Conservation (phyloP, 306 rosid genomes). For the Citrullus colocynthis region DNA sequence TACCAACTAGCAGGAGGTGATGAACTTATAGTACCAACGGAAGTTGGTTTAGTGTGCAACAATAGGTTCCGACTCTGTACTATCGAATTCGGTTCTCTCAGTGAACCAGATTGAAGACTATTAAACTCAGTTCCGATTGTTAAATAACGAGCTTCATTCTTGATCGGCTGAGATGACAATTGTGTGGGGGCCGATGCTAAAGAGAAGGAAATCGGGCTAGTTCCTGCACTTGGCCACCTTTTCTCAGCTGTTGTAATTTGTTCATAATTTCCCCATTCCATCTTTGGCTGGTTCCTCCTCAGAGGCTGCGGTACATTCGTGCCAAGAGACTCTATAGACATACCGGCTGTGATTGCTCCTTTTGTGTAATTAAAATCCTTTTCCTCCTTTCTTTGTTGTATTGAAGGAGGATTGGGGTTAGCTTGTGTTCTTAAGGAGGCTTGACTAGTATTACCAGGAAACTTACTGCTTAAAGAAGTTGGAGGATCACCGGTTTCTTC, state of each 20-base stretch:
- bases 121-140: conserved; percentile 48
- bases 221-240: conserved; percentile 53
- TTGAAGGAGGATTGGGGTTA: conserved; percentile 31
- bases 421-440: conserved; percentile 36
- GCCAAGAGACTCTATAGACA: conserved; percentile 41
- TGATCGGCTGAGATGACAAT: conserved; percentile 36
- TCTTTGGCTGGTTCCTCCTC: conserved; percentile 55
- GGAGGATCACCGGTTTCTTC: conserved; percentile 79
- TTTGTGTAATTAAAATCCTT: conserved; percentile 77
- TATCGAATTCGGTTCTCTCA: conserved; percentile 60
- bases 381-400: conserved; percentile 59
- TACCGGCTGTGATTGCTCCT: conserved; percentile 32
- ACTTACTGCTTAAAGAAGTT: conserved; percentile 43
- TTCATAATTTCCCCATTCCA: conserved; percentile 73
- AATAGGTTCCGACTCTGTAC: conserved; percentile 74
- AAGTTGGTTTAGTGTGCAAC: conserved; percentile 44
- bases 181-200: conserved; percentile 49
- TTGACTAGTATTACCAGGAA: conserved; percentile 35
- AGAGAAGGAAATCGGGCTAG: conserved; percentile 55
- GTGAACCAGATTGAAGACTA: conserved; percentile 47
- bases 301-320: conserved; percentile 47
- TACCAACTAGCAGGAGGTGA: conserved; percentile 72
- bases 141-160: conserved; percentile 51
- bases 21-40: conserved; percentile 55
- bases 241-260: conserved; percentile 47